Evolutionary conservation across 2,329 filamentous ascomycete genomes (phyloP), one percentile per base, ranked within the genome.

Genomic region (Alternaria panax): DNA sequence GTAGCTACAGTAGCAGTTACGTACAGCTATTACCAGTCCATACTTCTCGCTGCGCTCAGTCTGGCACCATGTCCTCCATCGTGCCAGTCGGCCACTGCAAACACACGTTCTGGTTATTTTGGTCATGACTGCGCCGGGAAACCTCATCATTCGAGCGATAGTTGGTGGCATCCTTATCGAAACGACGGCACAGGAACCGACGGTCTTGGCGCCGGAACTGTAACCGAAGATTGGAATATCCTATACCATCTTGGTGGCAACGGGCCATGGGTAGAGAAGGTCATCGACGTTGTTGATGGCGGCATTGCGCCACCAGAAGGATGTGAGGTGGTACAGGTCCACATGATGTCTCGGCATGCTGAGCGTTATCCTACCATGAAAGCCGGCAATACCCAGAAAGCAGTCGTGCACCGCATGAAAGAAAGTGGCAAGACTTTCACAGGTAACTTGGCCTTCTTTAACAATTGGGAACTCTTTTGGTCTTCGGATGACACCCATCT

Each of bases 271-370:
- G 79, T 86, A 36, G 80, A 83, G 51, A 85, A 84, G 63, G 62
- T 75, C 1, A 72, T 79, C 40, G 79, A 80, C 36, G 68, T 80
- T 2, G 70, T 80, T 14, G 75, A 76, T 12, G 75, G 74, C 7
- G 80, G 79, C 5, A 76, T 83, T 46, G 76, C 74, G 1, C 69
- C 80, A 5, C 85, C 85, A 0, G 70, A 78, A 6, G 80, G 80
- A 3, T 87, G 85, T 65, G 68, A 73, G 16, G 78, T 87, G 7
- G 82, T 86, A 57, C 85, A 87, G 68, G 81, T 87, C n/a, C 85
- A 87, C 71, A 84, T 87, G 84, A 83, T 87, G 77, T 84, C 85
- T 20, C 80, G 86, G 40, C 86, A 88, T 75, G 83, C 79, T 22
- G 86, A 87, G 68, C 77, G 86, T 67, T 87, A 86, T 73, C 85